Evolutionary conservation across 495 filamentous ascomycete species (phyloP).

Genomic region (Friedmanniomyces simplex): DNA sequence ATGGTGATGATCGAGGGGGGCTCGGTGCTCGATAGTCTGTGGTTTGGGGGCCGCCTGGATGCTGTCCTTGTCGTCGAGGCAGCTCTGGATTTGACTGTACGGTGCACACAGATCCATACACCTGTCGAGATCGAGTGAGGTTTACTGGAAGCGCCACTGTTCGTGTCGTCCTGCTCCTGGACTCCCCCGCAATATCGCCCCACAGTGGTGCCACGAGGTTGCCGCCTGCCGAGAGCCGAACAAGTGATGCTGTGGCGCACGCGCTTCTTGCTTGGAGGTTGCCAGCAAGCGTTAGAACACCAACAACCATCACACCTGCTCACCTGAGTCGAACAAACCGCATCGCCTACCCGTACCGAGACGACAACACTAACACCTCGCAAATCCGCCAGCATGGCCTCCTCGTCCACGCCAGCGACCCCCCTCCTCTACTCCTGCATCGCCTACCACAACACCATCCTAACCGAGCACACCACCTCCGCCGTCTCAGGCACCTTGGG

Average conservation of each 20-base stretch:
- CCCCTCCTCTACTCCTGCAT: constrained; percentile 56
- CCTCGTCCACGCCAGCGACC: constrained; percentile 20
- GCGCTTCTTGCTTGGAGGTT: no score
- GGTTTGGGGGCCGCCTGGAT: not conserved
- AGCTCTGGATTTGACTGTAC: not conserved
- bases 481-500: constrained; percentile 61
- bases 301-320: no score
- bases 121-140: no score
- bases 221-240: not conserved
- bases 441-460: constrained; percentile 80
- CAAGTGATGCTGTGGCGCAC: not conserved
- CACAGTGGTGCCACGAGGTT: not conserved
- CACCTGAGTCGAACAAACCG: no score
- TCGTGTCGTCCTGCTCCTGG: not conserved
- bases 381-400: constrained; percentile 18
- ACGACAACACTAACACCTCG: no score
- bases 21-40: not conserved
- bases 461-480: constrained; percentile 76
- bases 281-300: no score
- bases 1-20: not conserved
- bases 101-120: no score
- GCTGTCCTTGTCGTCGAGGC: no score
- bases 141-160: not conserved
- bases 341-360: no score
- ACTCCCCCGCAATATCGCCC: not conserved